phyloP scores from a whole-genome alignment of 805 yeast genomes.

The Barnettozyma pratensis region DNA sequence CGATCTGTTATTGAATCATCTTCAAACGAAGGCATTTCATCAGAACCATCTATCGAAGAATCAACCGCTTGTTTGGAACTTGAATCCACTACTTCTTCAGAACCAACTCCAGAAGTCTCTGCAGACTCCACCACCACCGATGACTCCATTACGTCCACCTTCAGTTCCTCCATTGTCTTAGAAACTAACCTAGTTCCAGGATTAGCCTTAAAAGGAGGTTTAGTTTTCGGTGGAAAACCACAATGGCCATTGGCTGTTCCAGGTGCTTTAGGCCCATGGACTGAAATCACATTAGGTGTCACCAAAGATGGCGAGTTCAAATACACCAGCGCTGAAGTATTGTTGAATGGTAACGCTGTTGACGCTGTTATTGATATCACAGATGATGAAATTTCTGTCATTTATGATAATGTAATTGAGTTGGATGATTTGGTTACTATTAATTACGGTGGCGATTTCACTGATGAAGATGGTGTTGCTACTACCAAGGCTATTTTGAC shows the following conservation, averaged over 20 bases:
- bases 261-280: constrained; percentile 6
- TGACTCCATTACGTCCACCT: no score
- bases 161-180: no score
- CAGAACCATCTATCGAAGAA: not conserved
- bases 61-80: not conserved
- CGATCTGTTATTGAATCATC: not conserved
- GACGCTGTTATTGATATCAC: not conserved
- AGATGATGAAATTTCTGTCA: not conserved
- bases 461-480: not conserved
- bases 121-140: no score
- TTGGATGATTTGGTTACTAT: not conserved
- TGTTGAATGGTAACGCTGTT: constrained; percentile 7
- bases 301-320: constrained; percentile 1
- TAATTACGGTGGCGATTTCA: not conserved
- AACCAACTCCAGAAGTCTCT: no score
- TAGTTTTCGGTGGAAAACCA: not conserved
- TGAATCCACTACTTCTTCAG: not conserved
- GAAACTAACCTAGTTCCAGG: no score
- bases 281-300: not conserved
- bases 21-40: not conserved
- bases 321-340: constrained; percentile 4
- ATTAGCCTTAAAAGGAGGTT: constrained; percentile 1
- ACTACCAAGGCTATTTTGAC: not conserved
- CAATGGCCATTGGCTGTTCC: constrained; percentile 1
- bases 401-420: not conserved